A percentile compares a stretch with the other conserved stretches of the same genome.
Conservation (phyloP, 1,139 yeast genomes). For the Yamadazyma friedrichii region DNA sequence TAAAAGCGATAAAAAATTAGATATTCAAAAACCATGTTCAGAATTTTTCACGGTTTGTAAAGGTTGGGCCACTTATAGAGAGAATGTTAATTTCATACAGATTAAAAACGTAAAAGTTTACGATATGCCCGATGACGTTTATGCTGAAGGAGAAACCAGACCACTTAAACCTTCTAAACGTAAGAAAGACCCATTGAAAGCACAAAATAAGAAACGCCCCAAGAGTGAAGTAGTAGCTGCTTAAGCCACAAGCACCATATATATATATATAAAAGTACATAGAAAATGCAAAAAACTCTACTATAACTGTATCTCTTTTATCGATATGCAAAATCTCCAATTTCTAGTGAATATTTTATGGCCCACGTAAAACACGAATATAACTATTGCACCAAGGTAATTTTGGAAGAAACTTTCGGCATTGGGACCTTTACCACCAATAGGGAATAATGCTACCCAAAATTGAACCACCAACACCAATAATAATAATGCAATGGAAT, state of each 20-base stretch:
- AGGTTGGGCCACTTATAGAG: constrained; percentile 65
- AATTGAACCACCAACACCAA: constrained; percentile 35
- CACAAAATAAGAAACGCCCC: constrained; percentile 13
- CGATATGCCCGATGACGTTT: constrained; percentile 85
- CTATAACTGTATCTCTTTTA: constrained; percentile 2
- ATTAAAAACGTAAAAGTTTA: constrained; percentile 77
- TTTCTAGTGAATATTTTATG: constrained; percentile 34
- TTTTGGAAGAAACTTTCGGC: constrained; percentile 37
- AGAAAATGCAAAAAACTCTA: background rate
- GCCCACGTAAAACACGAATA: constrained; percentile 30
- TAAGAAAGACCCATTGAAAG: constrained; percentile 15
- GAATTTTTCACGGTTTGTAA: constrained; percentile 83
- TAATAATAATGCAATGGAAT: constrained; percentile 29
- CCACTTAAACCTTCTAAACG: constrained; percentile 56
- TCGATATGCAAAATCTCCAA: constrained; percentile 21
- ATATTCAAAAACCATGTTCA: constrained; percentile 87
- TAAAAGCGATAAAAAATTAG: constrained; percentile 62
- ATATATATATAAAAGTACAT: background rate
- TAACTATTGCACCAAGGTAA: constrained; percentile 35
- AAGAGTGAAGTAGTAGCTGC: constrained; percentile 14
- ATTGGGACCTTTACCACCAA: constrained; percentile 25
- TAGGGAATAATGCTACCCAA: constrained; percentile 40
- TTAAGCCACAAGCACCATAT: constrained; percentile 4
- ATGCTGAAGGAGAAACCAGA: constrained; percentile 71
- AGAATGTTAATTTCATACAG: constrained; percentile 55